Evolutionary conservation across 2,329 filamentous ascomycete species (phyloP).

Genomic region (Herpotrichia juniperi): DNA sequence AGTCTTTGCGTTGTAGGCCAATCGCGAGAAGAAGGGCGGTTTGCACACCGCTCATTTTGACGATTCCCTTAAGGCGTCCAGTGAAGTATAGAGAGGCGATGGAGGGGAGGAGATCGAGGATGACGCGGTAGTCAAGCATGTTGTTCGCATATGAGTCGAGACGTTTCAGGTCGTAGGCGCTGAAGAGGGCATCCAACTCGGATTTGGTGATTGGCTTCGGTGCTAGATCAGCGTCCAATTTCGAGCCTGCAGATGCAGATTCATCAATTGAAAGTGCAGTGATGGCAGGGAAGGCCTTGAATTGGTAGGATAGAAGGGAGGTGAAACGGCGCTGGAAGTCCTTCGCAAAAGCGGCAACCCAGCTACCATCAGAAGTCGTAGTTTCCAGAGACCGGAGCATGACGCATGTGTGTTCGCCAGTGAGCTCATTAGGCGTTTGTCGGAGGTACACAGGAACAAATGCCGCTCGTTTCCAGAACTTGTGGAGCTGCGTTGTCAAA

Average conservation of each 20-base stretch:
- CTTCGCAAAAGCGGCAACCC: constrained; percentile 88
- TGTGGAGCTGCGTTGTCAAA: constrained; percentile 83
- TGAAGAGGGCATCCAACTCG: constrained; percentile 78
- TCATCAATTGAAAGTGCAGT: constrained; percentile 88
- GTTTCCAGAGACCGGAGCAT: constrained; percentile 82
- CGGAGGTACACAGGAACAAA: constrained; percentile 93
- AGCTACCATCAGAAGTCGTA: constrained; percentile 67
- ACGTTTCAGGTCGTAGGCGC: constrained; percentile 92
- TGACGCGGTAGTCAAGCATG: constrained; percentile 96
- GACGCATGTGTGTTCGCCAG: constrained; percentile 95
- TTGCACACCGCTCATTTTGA: constrained; percentile 82
- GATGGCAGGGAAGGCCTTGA: constrained; percentile 78
- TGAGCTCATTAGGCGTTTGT: constrained; percentile 94
- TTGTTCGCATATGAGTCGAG: constrained; percentile 96
- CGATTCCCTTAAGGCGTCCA: constrained; percentile 68
- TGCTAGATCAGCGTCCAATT: constrained; percentile 61
- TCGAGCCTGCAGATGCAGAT: constrained; percentile 75
- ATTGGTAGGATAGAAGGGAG: constrained; percentile 88
- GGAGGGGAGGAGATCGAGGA: constrained; percentile 86
- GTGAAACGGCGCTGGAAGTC: constrained; percentile 97
- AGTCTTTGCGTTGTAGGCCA: constrained; percentile 88
- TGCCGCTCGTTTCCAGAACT: constrained; percentile 90
- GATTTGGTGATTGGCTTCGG: constrained; percentile 69
- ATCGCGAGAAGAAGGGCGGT: constrained; percentile 81
- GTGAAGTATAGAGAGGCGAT: constrained; percentile 87